Evolutionary conservation across 2,329 filamentous ascomycete species (phyloP), one percentile per base, ranked within the genome.

Genomic region (Fusarium pininemorale): DNA sequence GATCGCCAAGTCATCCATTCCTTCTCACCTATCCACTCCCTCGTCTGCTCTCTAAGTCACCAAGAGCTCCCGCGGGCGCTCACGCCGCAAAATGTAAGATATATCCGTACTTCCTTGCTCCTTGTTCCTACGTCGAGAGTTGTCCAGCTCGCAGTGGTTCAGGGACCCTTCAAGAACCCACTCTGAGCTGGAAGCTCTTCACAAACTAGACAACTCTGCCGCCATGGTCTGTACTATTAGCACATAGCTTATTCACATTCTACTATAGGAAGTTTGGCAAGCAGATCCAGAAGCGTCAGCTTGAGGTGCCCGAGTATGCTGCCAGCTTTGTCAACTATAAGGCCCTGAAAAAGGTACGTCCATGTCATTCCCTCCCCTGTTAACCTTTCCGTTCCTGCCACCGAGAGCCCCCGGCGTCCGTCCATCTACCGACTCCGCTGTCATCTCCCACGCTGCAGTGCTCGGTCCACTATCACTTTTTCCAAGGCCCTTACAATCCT

Each of bases 301-400:
- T 99, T 80, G 96, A 99, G 83, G 95, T 99, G 69, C 96, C 96
- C 69, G 96, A 99, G 89, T 99, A 99, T 92, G 96, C 96, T 72
- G 95, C 96, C 75, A 98, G 95, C 85, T 99, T 99, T 82, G 95
- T 98, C 79, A 98, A 99, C 85, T 99, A 99, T 88, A 99, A 99
- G 86, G 95, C 95, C 69, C 88, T 99, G 78, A 99, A 99, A 85
- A 98, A 98, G 94, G 96, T 97, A 81, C 72, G 84, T 50, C 74
- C 63, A 56, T 77, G 45, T 26, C 61, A 56, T 68, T 70, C 69
- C 73, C 56, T 44, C 58, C 45, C 73, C 62, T 58, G 56, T 73
- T 69, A 67, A 51, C 70, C 38, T 66, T 75, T 60, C 73, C 69
- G 57, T 73, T 68, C 64, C 71, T 69, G 70, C 67, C 62, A 63